A percentile compares a stretch with the other conserved stretches of the same genome.
Evolutionary conservation across 805 yeast species (phyloP).

Genomic region (Aciculoconidium aculeatum): DNA sequence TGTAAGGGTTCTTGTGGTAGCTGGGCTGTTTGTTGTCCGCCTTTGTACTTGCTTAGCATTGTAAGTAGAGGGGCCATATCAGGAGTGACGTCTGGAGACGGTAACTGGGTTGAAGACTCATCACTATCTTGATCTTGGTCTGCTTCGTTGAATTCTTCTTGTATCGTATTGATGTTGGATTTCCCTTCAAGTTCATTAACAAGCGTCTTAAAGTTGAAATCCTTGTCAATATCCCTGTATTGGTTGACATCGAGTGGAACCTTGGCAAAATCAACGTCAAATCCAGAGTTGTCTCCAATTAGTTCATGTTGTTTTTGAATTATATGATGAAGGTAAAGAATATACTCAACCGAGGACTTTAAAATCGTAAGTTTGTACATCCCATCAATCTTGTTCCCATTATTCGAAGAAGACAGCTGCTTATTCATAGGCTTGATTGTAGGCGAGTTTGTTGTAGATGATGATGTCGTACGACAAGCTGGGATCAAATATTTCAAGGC

Average conservation of each 20-base stretch:
- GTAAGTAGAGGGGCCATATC: slow-evolving; percentile 31
- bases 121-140: slow-evolving; percentile 4
- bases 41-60: slow-evolving; percentile 19
- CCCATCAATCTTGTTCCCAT: slow-evolving; percentile 45
- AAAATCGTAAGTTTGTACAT: slow-evolving; percentile 78
- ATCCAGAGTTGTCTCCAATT: slow-evolving; percentile 20
- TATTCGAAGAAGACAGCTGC: slow-evolving; percentile 10
- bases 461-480: slow-evolving; percentile 56
- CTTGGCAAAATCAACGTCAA: slow-evolving; percentile 44
- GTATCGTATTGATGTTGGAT: slow-evolving; percentile 7
- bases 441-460: slow-evolving; percentile 13
- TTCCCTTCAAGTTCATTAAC: slow-evolving; percentile 8
- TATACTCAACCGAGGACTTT: slow-evolving; percentile 79
- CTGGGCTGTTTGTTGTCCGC: slow-evolving; percentile 4
- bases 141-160: slow-evolving; percentile 7
- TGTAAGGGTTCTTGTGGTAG: slow-evolving; percentile 5
- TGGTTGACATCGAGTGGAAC: slow-evolving; percentile 54
- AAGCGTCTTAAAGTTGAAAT: slow-evolving; percentile 42
- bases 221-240: slow-evolving; percentile 54
- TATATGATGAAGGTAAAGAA: slow-evolving; percentile 60
- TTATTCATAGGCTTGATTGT: slow-evolving; percentile 13
- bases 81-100: slow-evolving; percentile 34
- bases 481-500: slow-evolving; percentile 74
- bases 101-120: slow-evolving; percentile 13
- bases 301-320: slow-evolving; percentile 47